These are phyloP conservation scores for Magnolia sinica DNA, from an alignment of 164 flowering plant species.

Conservation along the genomic window DNA sequence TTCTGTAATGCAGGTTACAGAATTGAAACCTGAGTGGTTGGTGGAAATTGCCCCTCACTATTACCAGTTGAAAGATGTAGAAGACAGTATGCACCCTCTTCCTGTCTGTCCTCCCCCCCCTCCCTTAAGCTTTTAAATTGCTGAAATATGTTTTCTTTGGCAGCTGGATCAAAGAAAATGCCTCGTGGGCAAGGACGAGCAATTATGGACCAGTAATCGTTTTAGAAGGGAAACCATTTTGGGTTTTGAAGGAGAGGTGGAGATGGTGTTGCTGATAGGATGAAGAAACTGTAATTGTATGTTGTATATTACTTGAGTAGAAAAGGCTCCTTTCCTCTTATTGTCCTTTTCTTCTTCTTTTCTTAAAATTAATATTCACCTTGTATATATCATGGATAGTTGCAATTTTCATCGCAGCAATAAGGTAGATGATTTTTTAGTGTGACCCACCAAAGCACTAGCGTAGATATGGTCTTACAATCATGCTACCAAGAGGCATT, in stretches of 20 bases:
- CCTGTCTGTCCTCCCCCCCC: conserved; percentile 4
- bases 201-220: conserved; percentile 8
- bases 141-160: conserved; percentile 5
- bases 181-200: conserved; percentile 71
- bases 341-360: too few species aligned
- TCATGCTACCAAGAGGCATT: too few species aligned
- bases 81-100: conserved; percentile 67
- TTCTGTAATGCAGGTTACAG: conserved; percentile 59
- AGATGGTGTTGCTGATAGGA: neutral
- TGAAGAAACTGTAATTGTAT: neutral
- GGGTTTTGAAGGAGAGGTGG: neutral
- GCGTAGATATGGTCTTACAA: too few species aligned
- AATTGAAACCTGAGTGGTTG: conserved; percentile 91
- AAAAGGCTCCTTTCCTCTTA: too few species aligned
- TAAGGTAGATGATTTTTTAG: too few species aligned
- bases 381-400: too few species aligned
- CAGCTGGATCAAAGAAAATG: conserved; percentile 73
- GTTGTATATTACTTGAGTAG: too few species aligned
- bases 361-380: too few species aligned
- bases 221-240: neutral
- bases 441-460: too few species aligned
- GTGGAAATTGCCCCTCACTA: conserved; percentile 94
- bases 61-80: conserved; percentile 87
- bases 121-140: neutral
- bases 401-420: too few species aligned